These are phyloP conservation scores for Alternaria sp. DNA, from an alignment of 2,329 filamentous ascomycete species.

Conservation along the genomic window DNA sequence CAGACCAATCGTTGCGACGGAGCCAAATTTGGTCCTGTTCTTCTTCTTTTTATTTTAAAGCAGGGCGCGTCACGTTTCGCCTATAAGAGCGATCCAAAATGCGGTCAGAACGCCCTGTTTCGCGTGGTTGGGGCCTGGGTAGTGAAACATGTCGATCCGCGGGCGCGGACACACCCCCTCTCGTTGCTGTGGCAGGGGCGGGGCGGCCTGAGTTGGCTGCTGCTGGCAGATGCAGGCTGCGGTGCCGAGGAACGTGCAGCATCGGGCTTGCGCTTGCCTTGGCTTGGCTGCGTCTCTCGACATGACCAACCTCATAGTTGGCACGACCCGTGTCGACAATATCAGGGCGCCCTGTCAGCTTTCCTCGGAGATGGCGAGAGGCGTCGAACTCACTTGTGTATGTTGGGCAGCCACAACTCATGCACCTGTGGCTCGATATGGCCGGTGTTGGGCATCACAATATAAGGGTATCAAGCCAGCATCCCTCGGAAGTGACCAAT, in stretches of 20 bases:
- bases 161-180: background rate
- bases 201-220: background rate
- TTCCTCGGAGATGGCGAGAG: background rate
- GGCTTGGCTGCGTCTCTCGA: background rate
- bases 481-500: background rate
- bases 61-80: conserved; percentile 6
- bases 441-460: conserved; percentile 2
- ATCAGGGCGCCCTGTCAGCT: background rate
- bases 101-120: conserved; percentile 1
- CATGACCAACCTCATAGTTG: conserved; percentile 1
- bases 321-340: background rate
- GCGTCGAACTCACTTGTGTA: background rate
- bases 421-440: background rate
- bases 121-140: background rate
- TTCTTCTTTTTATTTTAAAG: background rate
- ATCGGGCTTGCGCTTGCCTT: background rate
- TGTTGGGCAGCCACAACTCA: conserved; percentile 8
- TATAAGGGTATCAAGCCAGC: background rate
- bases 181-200: conserved; percentile 2
- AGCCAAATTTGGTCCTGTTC: background rate
- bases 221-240: background rate
- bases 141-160: conserved; percentile 9
- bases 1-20: background rate
- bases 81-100: background rate
- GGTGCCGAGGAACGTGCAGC: background rate